Base-by-base conservation (phyloP, 2,329 filamentous ascomycete genomes). In the Penicillium janthinellum region DNA sequence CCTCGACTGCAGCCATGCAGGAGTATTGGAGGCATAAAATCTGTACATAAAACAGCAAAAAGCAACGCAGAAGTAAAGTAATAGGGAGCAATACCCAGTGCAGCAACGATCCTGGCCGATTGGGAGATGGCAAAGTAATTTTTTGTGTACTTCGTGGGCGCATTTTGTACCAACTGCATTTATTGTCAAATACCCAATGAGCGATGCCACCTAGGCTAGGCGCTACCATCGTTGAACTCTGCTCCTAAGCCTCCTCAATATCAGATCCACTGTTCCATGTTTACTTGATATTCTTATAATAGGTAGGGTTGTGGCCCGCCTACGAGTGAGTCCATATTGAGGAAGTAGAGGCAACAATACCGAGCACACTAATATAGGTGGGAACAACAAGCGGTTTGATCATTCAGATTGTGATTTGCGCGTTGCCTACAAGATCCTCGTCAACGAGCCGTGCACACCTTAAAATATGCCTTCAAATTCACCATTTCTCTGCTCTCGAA, bases 181-280 rank as follows among this genome's bases (percentile, higher is more conserved):
- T 61, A 38, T 49, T 52, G 62, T 50, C 37, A 22, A 64, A 67
- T 66, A 67, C 60, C 58, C 62, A 54, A 39, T 56, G 42, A 55
- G 42, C 37, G 31, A 50, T 55, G 39, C 51, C 47, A n/a, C n/a
- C n/a, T n/a, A 38, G 42, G 57, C 37, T 56, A 50, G 34, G 15
- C 15, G n/a, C 11, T 48, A 4, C 11, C 34, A 28, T 38, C 41
- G 17, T 39, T 47, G 25, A 14, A 41, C 54, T 50, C 37, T 20
- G 31, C n/a, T 20, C 14, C 11, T 11, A 37, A 55, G 17, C 15
- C 28, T 20, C 17, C 17, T 20, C 8, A 14, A 49, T 35, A 3
- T 25, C n/a, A 1, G 31, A 20, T 48, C 45, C 12, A 49, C 2
- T 10, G 14, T 35, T 49, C 28, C 28, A 31, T 31, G 28, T 31